These are phyloP conservation scores for Nicotiana noctiflora DNA, from an alignment of 257 asterid species.

Conservation along the genomic window DNA sequence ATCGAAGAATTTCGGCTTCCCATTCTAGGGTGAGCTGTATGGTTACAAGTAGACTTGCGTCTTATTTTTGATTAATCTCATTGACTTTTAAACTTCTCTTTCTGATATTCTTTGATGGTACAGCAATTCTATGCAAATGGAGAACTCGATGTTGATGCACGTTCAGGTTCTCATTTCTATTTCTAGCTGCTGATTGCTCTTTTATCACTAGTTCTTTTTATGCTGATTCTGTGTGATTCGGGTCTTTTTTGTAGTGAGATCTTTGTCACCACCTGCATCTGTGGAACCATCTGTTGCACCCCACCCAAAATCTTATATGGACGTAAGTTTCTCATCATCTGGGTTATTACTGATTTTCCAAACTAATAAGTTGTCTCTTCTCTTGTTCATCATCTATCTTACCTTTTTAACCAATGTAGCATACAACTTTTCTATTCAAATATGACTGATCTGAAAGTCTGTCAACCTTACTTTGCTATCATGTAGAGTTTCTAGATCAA, in stretches of 20 bases:
- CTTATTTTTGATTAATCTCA: slow-evolving; percentile 1
- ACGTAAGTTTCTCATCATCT: slow-evolving; percentile 35
- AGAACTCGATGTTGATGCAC: slow-evolving; percentile 44
- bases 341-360: neutral
- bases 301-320: slow-evolving; percentile 79
- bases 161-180: slow-evolving; percentile 45
- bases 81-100: neutral
- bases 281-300: slow-evolving; percentile 61
- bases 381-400: neutral
- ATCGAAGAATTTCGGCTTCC: slow-evolving; percentile 27
- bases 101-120: slow-evolving; percentile 20
- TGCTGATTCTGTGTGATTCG: neutral
- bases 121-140: slow-evolving; percentile 73
- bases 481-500: neutral
- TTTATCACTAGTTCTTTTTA: neutral
- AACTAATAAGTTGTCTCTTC: neutral
- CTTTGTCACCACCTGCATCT: slow-evolving; percentile 57
- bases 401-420: neutral
- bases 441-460: neutral
- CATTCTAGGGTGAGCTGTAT: slow-evolving; percentile 48
- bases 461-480: neutral
- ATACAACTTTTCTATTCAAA: neutral
- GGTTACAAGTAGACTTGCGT: neutral
- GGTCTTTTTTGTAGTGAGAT: slow-evolving; percentile 43
- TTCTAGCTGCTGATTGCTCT: neutral